Evolutionary conservation across 106 monocot species (phyloP), one percentile per base, ranked within the genome.

Genomic region (Acanthochlamys bracteata): DNA sequence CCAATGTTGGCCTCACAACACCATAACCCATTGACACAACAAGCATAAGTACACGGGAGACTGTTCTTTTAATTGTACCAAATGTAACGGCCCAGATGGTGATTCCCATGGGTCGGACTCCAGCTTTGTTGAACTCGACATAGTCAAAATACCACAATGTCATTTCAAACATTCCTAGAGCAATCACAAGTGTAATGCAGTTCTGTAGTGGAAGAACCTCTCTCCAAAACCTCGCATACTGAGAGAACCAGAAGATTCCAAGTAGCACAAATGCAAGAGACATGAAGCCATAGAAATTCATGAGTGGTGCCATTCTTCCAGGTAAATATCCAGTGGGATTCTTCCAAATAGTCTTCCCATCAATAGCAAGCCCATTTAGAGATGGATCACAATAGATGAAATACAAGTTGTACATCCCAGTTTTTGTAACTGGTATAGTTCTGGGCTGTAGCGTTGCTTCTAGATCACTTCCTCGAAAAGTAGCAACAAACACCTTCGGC

Each of bases 21-120:
- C 94, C 94, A 84, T 65, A 95, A 1, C 94, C 94, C 94, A 95
- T 95, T 20, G 94, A 90, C 57, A 95, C 94, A 47, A 82, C 73
- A 55, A 92, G 79, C 42, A 95, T 77, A 27, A 90, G 68, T 25
- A 95, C 75, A 33, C 90, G 71, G 22, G 94, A 84, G 10, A 86
- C 79, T 33, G 90, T 90, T 61, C 86, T 74, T 61, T 84, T 95
- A 63, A 95, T 63, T 8, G 75, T 72, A 51, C 94, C 90, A 77
- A 87, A 90, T 1, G 86, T 90, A 20, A 95, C 94, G 25, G 94
- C 94, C 94, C 94, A 95, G 71, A 90, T 77, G 2, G 94, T 95
- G 52, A 86, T 90, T 10, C 89, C 94, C 39, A 78, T 73, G 53
- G 94, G 90, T 24, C 94, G 71, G 3, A 95, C 70, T 11, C 94